phyloP scores from a whole-genome alignment of 305 asterid species.

The Fraxinus ornus region DNA sequence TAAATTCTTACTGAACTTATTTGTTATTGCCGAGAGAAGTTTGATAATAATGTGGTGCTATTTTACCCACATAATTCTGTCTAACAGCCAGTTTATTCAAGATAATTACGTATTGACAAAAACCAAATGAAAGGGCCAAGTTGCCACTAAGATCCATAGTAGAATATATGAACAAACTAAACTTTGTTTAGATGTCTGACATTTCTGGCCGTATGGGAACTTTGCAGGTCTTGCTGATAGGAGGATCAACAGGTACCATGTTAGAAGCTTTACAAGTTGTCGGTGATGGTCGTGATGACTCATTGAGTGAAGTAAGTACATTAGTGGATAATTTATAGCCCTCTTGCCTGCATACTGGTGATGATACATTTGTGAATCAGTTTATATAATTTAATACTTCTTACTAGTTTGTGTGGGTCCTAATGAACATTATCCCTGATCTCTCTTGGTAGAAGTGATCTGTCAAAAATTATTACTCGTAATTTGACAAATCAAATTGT shows the following conservation, averaged over 20 bases:
- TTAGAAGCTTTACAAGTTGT: constrained; percentile 90
- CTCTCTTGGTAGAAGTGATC: constrained; percentile 18
- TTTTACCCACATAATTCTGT: background rate
- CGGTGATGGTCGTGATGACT: constrained; percentile 67
- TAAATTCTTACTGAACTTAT: background rate
- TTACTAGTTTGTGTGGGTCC: background rate
- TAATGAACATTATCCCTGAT: constrained; percentile 10
- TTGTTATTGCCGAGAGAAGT: background rate
- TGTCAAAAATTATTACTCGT: background rate
- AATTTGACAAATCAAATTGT: background rate
- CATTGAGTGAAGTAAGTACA: constrained; percentile 71
- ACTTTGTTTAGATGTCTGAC: constrained; percentile 5
- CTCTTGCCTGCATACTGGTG: constrained; percentile 17
- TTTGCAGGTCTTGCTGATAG: constrained; percentile 87
- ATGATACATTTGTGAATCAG: constrained; percentile 6
- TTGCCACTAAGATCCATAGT: background rate
- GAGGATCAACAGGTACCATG: constrained; percentile 99
- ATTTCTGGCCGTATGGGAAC: constrained; percentile 19
- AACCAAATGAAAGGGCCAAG: background rate
- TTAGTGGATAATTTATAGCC: background rate
- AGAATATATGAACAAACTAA: background rate
- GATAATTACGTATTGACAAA: background rate
- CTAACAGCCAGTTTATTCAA: background rate
- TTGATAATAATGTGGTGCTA: background rate
- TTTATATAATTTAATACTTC: constrained; percentile 13